phyloP scores from a whole-genome alignment of 2,329 filamentous ascomycete genomes.

The Alternaria gansuensis region DNA sequence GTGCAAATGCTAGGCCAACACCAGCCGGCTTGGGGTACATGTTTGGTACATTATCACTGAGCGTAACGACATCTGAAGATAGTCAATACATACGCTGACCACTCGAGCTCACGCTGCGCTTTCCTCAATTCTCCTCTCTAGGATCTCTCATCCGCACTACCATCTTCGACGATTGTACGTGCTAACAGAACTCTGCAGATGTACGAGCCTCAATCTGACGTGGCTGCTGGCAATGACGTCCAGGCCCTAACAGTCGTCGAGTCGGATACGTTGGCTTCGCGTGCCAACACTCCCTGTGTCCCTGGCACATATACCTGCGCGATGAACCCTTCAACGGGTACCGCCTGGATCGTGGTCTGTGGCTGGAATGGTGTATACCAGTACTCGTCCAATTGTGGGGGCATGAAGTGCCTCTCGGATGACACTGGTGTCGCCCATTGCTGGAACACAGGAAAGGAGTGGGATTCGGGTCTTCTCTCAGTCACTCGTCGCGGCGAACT shows the following conservation, averaged over 20 bases:
- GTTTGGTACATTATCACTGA: neutral
- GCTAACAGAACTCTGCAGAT: neutral
- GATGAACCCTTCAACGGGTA: neutral
- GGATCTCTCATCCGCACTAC: neutral
- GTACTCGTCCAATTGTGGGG: slow-evolving; percentile 5
- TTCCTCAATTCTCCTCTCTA: neutral
- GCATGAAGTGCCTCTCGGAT: slow-evolving; percentile 1
- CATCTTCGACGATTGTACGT: neutral
- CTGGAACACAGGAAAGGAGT: slow-evolving; percentile 3
- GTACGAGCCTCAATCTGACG: neutral
- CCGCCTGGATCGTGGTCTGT: slow-evolving; percentile 9
- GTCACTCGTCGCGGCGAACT: neutral
- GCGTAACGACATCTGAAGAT: neutral
- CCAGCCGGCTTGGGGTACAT: neutral
- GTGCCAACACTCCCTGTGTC: neutral
- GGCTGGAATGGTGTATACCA: slow-evolving; percentile 5
- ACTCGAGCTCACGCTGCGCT: neutral
- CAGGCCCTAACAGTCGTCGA: neutral
- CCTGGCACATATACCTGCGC: slow-evolving; percentile 6
- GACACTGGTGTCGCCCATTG: slow-evolving; percentile 4
- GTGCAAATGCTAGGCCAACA: neutral
- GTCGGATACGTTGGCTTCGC: neutral
- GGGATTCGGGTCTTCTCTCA: neutral
- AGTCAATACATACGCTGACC: neutral
- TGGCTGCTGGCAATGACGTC: neutral